phyloP scores from a whole-genome alignment of 164 flowering plant genomes.

The Pachysandra terminalis region DNA sequence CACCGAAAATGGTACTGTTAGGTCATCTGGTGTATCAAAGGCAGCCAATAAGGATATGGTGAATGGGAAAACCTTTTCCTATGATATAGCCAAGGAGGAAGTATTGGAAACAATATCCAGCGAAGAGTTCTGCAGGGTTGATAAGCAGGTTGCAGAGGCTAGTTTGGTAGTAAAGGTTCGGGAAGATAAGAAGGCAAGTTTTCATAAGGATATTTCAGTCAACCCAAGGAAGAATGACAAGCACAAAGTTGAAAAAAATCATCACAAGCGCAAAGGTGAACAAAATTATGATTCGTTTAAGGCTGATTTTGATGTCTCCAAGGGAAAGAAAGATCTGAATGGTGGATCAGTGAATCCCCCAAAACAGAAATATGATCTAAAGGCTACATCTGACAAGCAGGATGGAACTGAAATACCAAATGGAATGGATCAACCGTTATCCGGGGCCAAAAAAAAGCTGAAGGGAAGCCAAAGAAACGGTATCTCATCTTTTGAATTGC shows the following conservation, averaged over 20 bases:
- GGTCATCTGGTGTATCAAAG: conserved; percentile 15
- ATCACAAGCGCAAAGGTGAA: conserved; percentile 18
- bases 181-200: conserved; percentile 15
- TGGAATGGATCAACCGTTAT: conserved; percentile 17
- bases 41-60: conserved; percentile 16
- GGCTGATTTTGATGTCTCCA: conserved; percentile 17
- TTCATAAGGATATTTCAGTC: conserved; percentile 14
- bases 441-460: conserved; percentile 37
- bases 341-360: conserved; percentile 15
- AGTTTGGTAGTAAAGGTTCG: conserved; percentile 18
- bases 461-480: conserved; percentile 25
- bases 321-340: conserved; percentile 24
- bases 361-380: conserved; percentile 17
- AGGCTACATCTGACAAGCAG: conserved; percentile 13
- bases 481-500: conserved; percentile 17
- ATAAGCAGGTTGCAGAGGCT: conserved; percentile 23
- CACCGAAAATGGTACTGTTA: conserved; percentile 11
- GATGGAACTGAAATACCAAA: conserved; percentile 10
- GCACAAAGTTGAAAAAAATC: conserved; percentile 18
- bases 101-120: conserved; percentile 20
- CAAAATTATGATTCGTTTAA: conserved; percentile 13
- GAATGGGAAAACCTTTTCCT: conserved; percentile 17
- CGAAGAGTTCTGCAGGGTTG: conserved; percentile 16
- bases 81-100: conserved; percentile 27
- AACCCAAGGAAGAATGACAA: conserved; percentile 18